Percentiles rank a stretch among this genome's conserved stretches.
These are phyloP conservation scores for Yamadazyma triangularis DNA, from an alignment of 1,139 yeast species.

Conservation along the genomic window DNA sequence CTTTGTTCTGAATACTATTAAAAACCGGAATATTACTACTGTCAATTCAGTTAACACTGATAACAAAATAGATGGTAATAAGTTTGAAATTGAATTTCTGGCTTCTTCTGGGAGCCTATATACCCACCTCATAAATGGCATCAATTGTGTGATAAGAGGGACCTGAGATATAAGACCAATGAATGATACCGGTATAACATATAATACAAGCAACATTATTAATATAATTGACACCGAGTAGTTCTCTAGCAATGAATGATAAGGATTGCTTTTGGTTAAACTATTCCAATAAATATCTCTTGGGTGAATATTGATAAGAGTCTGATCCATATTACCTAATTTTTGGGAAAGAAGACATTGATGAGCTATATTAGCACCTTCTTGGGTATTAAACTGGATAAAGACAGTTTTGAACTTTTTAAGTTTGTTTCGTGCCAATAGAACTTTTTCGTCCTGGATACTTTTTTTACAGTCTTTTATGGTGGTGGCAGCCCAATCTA, in stretches of 20 bases:
- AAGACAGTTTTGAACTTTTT: conserved; percentile 41
- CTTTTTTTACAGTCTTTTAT: conserved; percentile 15
- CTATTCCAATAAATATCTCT: conserved; percentile 60
- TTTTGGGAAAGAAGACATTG: conserved; percentile 47
- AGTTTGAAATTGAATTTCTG: conserved; percentile 49
- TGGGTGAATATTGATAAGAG: conserved; percentile 50
- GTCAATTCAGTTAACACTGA: conserved; percentile 55
- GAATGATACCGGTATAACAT: conserved; percentile 70
- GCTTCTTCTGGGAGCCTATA: conserved; percentile 49
- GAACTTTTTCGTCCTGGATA: conserved; percentile 20
- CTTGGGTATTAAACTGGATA: conserved; percentile 45
- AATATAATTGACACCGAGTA: conserved; percentile 40
- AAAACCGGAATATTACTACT: conserved; percentile 44
- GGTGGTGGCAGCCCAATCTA: conserved; percentile 25
- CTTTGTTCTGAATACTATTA: conserved; percentile 48
- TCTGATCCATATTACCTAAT: conserved; percentile 38
- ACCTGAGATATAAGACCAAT: conserved; percentile 64
- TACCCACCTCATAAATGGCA: conserved; percentile 53
- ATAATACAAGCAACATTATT: conserved; percentile 47
- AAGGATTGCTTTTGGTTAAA: conserved; percentile 30
- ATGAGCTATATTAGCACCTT: conserved; percentile 49
- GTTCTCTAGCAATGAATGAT: conserved; percentile 29
- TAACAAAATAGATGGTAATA: conserved; percentile 58
- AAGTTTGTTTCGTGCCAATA: conserved; percentile 14
- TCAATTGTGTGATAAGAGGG: conserved; percentile 49